Evolutionary conservation across 306 rosid species (phyloP), one percentile per base, ranked within the genome.

Genomic region (Pyrus pyrifolia): DNA sequence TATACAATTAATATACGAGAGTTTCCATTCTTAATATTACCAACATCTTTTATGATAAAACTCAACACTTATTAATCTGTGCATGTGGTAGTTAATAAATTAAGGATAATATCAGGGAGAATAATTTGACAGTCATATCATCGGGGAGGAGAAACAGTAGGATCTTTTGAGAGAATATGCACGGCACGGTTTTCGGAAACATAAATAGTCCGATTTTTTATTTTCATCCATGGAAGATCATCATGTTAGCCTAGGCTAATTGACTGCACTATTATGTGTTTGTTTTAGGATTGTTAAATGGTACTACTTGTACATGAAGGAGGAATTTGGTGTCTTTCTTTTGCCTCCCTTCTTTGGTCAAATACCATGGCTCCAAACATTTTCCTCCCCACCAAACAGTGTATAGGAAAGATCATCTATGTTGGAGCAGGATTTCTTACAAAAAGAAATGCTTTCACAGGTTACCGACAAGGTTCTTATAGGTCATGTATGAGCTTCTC

Each of bases 281-380:
- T 55, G 7, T 49, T 12, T 78, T 46, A 6, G 53, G 61, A 52
- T 75, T 63, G 25, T 65, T 70, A 59, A 60, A 68, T 38, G 52
- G 59, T 8, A 19, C 30, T 80, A 30, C 81, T 82, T 70, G 61
- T 1, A 58, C 11, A 72, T 22, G 64, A 74, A 57, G 72, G 57
- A 42, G 78, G 81, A 83, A 86, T 86, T 27, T 77, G 84, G 79
- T 86, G 63, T 83, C 85, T 83, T 83, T 61, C 85, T 86, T 86
- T 83, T 11, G 53, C 53, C 7, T 46, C 53, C 19, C 53, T 46
- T 14, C 53, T 4, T 46, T 46, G 19, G 53, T 46, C 7, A 46
- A 46, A 14, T 46, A 46, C 53, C 53, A 46, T 46, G 53, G 53
- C 53, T 42, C 45, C 45, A 42, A 42, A 1, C 45, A 42, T 42